Evolutionary conservation across 192 early-diverging fungal genomes (phyloP).

Genomic region (Backusella liffmaniae): DNA sequence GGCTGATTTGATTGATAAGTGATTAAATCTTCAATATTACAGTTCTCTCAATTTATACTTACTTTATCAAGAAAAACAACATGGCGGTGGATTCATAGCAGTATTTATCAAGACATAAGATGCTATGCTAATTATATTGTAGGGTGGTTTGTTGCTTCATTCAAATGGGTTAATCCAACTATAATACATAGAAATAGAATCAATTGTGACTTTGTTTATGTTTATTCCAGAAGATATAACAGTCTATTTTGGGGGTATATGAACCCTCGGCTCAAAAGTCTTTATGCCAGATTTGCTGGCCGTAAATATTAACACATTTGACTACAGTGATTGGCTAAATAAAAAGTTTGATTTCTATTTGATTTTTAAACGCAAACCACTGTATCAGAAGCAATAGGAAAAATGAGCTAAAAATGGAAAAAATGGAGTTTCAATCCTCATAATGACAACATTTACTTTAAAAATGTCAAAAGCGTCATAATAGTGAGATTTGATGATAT

Average conservation of each 20-base stretch:
- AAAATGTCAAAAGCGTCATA: no score
- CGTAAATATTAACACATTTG: not conserved
- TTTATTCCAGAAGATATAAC: not conserved
- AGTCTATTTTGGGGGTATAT: not conserved
- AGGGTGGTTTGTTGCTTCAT: no score
- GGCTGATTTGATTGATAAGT: not conserved
- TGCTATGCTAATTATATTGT: no score
- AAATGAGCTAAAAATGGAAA: not conserved
- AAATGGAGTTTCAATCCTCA: not conserved
- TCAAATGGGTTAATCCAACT: no score
- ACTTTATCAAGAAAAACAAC: not conserved
- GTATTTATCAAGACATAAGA: no score
- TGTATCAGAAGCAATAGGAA: not conserved
- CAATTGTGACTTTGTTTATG: not conserved
- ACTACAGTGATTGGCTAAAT: no score
- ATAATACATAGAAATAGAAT: not conserved
- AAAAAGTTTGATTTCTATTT: no score
- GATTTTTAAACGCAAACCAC: no score
- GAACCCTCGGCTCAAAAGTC: not conserved
- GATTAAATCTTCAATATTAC: not conserved
- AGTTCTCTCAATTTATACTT: not conserved
- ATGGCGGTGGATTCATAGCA: not conserved
- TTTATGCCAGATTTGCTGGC: not conserved
- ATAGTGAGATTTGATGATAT: no score
- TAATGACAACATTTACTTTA: not conserved